Evolutionary conservation across 2,329 filamentous ascomycete genomes (phyloP).

Genomic region (Cercospora sesami): DNA sequence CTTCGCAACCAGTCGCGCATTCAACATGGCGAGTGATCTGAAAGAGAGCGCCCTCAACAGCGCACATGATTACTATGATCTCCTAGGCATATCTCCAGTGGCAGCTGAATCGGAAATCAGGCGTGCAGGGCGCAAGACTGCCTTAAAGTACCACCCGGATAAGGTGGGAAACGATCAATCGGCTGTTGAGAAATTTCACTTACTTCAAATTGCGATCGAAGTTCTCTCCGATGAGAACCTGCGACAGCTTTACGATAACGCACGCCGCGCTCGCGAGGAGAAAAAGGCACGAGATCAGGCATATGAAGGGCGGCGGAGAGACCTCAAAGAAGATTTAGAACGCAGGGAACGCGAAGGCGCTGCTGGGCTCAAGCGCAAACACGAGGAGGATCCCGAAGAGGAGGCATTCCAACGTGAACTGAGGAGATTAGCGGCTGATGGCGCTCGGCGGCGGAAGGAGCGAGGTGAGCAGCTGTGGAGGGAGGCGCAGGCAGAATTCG

Average conservation of each 20-base stretch:
- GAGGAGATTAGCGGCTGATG: constrained; percentile 49
- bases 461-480: constrained; percentile 54
- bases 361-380: constrained; percentile 45
- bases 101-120: constrained; percentile 72
- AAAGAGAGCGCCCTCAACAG: constrained; percentile 45
- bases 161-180: constrained; percentile 65
- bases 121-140: constrained; percentile 79
- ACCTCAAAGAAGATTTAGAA: constrained; percentile 85
- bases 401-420: constrained; percentile 59
- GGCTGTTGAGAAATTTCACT: constrained; percentile 79
- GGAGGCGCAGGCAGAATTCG: constrained; percentile 52
- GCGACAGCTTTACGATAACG: constrained; percentile 75
- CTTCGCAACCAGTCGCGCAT: neutral
- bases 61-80: constrained; percentile 69
- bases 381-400: constrained; percentile 51
- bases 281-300: constrained; percentile 69
- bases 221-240: constrained; percentile 71
- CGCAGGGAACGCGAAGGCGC: constrained; percentile 60
- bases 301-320: constrained; percentile 70
- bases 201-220: constrained; percentile 82
- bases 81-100: constrained; percentile 67
- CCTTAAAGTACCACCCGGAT: constrained; percentile 91
- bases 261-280: constrained; percentile 68
- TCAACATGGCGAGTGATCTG: constrained; percentile 43
- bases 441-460: constrained; percentile 57